Evolutionary conservation across 2,329 filamentous ascomycete species (phyloP).

Genomic region (Fusarium avenaceum): DNA sequence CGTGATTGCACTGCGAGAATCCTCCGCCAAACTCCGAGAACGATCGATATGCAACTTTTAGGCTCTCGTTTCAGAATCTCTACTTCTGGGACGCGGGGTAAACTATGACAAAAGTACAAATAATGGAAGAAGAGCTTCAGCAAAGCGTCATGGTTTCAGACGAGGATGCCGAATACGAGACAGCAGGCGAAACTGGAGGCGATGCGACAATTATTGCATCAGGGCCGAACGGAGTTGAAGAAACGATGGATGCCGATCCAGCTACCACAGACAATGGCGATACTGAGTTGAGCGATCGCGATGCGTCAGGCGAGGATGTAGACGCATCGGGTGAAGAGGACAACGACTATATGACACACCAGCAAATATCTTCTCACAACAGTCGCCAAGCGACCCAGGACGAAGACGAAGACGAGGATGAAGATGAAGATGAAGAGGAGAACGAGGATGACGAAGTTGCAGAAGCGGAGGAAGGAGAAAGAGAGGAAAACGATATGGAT

Average conservation of each 20-base stretch:
- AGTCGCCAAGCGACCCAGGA: constrained; percentile 51
- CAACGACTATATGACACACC: constrained; percentile 50
- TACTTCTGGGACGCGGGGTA: constrained; percentile 47
- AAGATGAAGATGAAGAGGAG: constrained; percentile 56
- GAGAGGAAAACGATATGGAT: constrained; percentile 44
- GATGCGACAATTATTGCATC: constrained; percentile 46
- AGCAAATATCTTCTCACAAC: constrained; percentile 46
- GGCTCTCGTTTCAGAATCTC: constrained; percentile 23
- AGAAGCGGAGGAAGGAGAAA: constrained; percentile 52
- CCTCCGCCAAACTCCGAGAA: constrained; percentile 40
- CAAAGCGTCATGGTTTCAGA: constrained; percentile 67
- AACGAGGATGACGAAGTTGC: constrained; percentile 41
- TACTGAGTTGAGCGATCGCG: constrained; percentile 56
- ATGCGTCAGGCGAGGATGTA: constrained; percentile 59
- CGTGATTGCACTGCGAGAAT: constrained; percentile 41
- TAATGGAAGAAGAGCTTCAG: constrained; percentile 70
- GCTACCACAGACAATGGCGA: constrained; percentile 49
- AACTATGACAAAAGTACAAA: constrained; percentile 65
- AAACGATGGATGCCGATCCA: constrained; percentile 3
- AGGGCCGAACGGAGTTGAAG: constrained; percentile 10
- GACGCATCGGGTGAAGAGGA: constrained; percentile 61
- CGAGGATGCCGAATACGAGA: constrained; percentile 62
- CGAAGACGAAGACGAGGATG: constrained; percentile 49
- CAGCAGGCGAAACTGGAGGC: constrained; percentile 52
- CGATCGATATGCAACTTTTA: constrained; percentile 52